phyloP scores from a whole-genome alignment of 2,329 filamentous ascomycete species.

The Ceratocystis smalleyi region DNA sequence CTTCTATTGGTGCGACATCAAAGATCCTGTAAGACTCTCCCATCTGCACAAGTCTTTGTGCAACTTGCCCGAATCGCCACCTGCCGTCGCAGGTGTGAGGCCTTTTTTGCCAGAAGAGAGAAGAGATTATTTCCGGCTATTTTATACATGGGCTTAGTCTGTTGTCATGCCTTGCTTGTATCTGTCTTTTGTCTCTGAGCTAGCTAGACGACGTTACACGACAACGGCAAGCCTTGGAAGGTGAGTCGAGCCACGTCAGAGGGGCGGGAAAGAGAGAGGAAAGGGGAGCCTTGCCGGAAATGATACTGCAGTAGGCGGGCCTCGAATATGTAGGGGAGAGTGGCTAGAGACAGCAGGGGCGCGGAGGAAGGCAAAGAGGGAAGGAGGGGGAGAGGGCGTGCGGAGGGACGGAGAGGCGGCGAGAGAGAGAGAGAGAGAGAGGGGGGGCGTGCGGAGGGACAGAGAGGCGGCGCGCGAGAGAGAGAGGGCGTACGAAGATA shows the following conservation, averaged over 20 bases:
- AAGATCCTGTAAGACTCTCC: neutral
- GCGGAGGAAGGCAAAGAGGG: neutral
- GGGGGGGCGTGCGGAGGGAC: neutral
- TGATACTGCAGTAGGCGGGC: neutral
- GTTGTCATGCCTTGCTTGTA: slow-evolving; percentile 1
- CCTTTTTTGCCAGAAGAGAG: neutral
- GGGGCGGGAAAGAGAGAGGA: neutral
- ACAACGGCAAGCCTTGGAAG: neutral
- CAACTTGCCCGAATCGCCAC: neutral
- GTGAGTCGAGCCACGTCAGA: slow-evolving; percentile 5
- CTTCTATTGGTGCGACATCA: neutral
- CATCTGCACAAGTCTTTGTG: slow-evolving; percentile 1
- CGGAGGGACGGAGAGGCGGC: neutral
- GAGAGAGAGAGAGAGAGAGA: neutral
- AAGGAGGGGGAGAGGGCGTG: no score
- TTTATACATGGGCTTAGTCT: neutral
- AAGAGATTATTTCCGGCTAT: no score
- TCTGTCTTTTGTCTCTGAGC: neutral
- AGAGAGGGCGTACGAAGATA: neutral
- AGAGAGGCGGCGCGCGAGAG: no score
- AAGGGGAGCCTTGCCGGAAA: neutral
- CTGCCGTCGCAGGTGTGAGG: neutral
- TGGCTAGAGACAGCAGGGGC: no score
- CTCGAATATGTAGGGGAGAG: neutral
- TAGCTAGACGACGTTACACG: neutral